Conservation (phyloP, 2,329 filamentous ascomycete genomes). For the Alternaria longipes region DNA sequence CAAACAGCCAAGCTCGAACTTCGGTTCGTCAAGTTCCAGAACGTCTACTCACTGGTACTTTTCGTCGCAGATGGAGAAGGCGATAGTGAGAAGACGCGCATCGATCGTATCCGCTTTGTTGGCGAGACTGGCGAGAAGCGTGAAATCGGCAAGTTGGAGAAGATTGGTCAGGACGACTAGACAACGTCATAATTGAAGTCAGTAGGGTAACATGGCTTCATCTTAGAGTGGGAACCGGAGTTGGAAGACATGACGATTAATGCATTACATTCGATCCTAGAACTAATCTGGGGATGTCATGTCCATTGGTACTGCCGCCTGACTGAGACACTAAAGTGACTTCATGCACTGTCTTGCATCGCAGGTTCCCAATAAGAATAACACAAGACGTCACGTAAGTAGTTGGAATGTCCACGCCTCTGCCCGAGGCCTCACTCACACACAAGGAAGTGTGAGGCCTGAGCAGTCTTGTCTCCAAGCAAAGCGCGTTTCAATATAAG, state of each 20-base stretch:
- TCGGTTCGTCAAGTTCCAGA: constrained; percentile 97
- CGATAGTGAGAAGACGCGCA: constrained; percentile 82
- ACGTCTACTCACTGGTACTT: constrained; percentile 83
- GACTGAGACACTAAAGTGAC: not conserved
- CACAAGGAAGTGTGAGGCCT: constrained; percentile 24
- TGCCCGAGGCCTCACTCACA: constrained; percentile 32
- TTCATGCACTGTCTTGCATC: not conserved
- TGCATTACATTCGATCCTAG: constrained; percentile 1
- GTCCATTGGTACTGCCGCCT: not conserved
- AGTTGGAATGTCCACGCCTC: constrained; percentile 37
- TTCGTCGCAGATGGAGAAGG: constrained; percentile 87
- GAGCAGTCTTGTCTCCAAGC: constrained; percentile 47
- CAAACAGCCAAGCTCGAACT: constrained; percentile 66
- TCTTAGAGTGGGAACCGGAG: not conserved
- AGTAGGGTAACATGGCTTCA: not conserved
- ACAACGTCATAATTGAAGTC: not conserved
- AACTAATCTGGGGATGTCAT: not conserved
- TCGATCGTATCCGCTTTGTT: constrained; percentile 81
- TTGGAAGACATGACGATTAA: not conserved
- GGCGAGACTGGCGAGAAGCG: constrained; percentile 92
- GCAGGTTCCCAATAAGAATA: not conserved
- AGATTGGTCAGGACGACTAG: constrained; percentile 76
- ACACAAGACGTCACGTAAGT: not conserved
- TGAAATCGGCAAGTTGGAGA: constrained; percentile 93
- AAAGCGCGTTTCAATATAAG: constrained; percentile 61